Evolutionary conservation across 371 early-diverging fungal genomes (phyloP), one percentile per base, ranked within the genome.

Genomic region (Cladochytrium tenue): DNA sequence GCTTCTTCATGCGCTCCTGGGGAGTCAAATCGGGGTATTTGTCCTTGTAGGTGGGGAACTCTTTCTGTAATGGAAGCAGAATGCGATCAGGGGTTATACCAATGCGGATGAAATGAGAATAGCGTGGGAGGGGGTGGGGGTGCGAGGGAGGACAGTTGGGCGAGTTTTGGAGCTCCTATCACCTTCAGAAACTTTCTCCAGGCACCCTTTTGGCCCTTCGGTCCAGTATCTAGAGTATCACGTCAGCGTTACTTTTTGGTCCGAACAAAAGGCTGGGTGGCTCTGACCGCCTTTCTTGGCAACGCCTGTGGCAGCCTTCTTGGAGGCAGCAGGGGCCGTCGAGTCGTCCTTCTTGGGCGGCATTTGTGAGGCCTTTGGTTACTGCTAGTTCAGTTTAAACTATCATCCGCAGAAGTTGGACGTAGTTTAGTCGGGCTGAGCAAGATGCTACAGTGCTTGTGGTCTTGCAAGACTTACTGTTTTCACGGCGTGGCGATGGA

Each of bases 1-100:
- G 26, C 51, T 31, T 35, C 51, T 32, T 31, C 20, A 23, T 27
- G 23, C 61, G n/a, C 13, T 27, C 55, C 13, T 25, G 28, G 28
- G 28, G 28, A 58, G 32, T 32, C 20, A 58, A 32, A 58, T 58
- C 50, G 23, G 43, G 43, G 20, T 43, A 43, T 20, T 43, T 43
- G 13, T 43, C 43, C 43, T 43, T 43, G 53, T 32, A n/a, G 51
- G 23, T 31, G 51, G 61, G 25, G 10, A 17, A 51, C 17, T 27
- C 20, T 31, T 33, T 61, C 2, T 1, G 51, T 23, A n/a, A 20
- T 1, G 20, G 33, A 59, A 32, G 27, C 31, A 50, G n/a, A 7
- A 43, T 7, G 20, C 43, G 43, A 7, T 43, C 43, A 43, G 43
- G 7, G 43, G 20, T 43, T 43, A 7, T 20, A 20, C 13, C 43